Percentiles rank a stretch among this genome's conserved stretches.
Conservation (phyloP, 805 yeast genomes). For the Nematodospora valgi region DNA sequence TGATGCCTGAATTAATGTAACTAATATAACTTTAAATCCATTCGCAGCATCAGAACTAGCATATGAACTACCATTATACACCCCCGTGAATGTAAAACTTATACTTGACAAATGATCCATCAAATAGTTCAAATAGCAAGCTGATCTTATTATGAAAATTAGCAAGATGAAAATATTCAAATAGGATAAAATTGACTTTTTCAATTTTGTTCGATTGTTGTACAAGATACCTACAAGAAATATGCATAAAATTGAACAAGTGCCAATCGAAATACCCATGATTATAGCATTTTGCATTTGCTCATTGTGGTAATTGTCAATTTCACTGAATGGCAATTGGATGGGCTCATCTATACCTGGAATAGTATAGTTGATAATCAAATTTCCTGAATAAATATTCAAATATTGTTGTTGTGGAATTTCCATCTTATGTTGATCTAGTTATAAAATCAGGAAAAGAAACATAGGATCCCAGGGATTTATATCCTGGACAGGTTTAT, state of each 20-base stretch:
- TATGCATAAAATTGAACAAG: conserved; percentile 8
- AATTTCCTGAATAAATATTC: conserved; percentile 5
- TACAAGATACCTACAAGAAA: conserved; percentile 5
- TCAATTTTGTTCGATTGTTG: conserved; percentile 2
- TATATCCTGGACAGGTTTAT: too few relatives aligned
- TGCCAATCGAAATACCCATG: conserved; percentile 11
- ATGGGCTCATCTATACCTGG: conserved; percentile 5
- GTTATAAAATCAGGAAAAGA: too few relatives aligned
- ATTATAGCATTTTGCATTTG: conserved; percentile 6
- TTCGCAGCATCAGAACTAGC: conserved; percentile 59
- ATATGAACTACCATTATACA: conserved; percentile 30
- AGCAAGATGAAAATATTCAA: conserved; percentile 62
- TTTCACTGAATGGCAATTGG: conserved; percentile 4
- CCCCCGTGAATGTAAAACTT: conserved; percentile 38
- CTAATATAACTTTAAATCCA: conserved; percentile 56
- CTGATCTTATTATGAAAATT: conserved; percentile 56
- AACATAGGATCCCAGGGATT: too few relatives aligned
- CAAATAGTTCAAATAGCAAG: conserved; percentile 53
- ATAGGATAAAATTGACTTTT: conserved; percentile 47
- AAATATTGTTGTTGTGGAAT: too few relatives aligned
- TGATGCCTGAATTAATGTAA: conserved; percentile 60
- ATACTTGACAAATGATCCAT: conserved; percentile 50
- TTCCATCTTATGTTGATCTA: too few relatives aligned
- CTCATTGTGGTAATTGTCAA: conserved; percentile 7
- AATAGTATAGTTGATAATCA: conserved; percentile 4